A percentile compares a stretch with the other conserved stretches of the same genome.
Evolutionary conservation across 345 rosid species (phyloP).

Genomic region (Adansonia digitata): DNA sequence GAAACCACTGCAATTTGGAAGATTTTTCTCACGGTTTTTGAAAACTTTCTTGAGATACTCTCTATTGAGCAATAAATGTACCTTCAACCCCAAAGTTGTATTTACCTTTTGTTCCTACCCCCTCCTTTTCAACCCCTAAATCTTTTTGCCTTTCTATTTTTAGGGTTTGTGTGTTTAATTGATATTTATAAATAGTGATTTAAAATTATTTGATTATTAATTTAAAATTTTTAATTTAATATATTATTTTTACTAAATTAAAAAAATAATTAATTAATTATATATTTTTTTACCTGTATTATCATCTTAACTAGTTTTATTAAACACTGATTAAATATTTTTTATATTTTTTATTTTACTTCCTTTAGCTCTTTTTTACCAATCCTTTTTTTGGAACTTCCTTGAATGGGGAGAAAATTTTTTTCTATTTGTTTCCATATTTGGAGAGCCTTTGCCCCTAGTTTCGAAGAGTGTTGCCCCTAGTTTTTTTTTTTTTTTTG

Average conservation of each 20-base stretch:
- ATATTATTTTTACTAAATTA: no score
- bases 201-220: no score
- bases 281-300: no score
- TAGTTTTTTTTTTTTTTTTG: background rate
- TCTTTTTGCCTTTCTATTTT: conserved; percentile 5
- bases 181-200: no score
- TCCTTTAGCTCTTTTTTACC: background rate
- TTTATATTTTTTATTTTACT: background rate
- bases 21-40: conserved; percentile 6
- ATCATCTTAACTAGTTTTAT: no score
- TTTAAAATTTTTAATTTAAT: no score
- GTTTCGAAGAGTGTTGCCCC: no score
- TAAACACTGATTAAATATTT: no score
- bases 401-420: conserved; percentile 8
- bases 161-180: no score
- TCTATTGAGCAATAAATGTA: background rate
- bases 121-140: background rate
- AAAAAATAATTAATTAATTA: no score
- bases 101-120: background rate
- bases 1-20: conserved; percentile 18
- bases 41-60: background rate
- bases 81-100: conserved; percentile 2
- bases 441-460: background rate
- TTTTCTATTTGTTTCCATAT: conserved; percentile 6
- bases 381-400: background rate